Evolutionary conservation across 2,329 filamentous ascomycete genomes (phyloP), one percentile per base, ranked within the genome.

Genomic region (Capronia epimyces): DNA sequence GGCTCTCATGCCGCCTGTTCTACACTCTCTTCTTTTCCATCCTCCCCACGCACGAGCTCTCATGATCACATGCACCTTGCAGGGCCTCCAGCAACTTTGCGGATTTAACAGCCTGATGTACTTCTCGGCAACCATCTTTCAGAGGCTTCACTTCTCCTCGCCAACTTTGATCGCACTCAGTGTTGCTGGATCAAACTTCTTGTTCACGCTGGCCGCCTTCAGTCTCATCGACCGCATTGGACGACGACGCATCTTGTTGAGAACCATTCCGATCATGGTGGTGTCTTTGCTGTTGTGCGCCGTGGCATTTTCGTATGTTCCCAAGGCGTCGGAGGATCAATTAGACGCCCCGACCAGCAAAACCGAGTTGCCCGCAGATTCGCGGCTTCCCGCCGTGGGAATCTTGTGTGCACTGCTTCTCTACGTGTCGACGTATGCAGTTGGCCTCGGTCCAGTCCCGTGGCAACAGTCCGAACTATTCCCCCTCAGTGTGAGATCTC

Each of bases 381-480:
- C 13, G 73, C 77, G 0, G 74, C 79, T 2, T 52, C 66, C 71
- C 55, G 65, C 75, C 3, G 43, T 71, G 43, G 73, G 83, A 15
- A 84, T 96, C 37, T 77, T 96, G 2, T 56, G 80, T 34, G 85
- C 85, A 57, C 84, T 96, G 66, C 84, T 89, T 67, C 60, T 89
- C 6, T 96, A 94, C 67, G 89, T 95, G 1, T 85, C 87, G 7
- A 77, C 84, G 1, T 97, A 94, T 65, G 91, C 91, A 1, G 75
- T 90, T 1, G 91, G 91, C 2, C 76, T 97, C 1, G 91, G 91
- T 7, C 94, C 89, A 62, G 89, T 97, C 2, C 90, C 91, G 0
- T 97, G 91, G 91, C 91, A 95, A 77, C 90, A 95, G 71, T 88
- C 84, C 60, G 91, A 97, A 71, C 78, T 95, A 25, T 96, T 96